These are phyloP conservation scores for Zoysia japonica DNA, from an alignment of 176 grass and related monocot species.

Conservation along the genomic window DNA sequence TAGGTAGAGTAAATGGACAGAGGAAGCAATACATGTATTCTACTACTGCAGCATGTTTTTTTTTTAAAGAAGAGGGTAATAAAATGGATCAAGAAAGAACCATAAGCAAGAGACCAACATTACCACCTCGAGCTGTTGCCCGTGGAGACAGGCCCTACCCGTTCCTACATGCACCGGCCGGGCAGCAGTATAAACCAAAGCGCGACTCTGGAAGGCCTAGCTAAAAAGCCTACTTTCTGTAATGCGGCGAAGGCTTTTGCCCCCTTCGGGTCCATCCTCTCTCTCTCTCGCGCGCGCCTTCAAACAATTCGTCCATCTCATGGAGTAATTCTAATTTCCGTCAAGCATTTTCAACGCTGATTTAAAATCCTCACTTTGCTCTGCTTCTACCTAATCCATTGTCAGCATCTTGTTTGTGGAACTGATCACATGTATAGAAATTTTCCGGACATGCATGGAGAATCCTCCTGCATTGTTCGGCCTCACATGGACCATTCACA, in stretches of 20 bases:
- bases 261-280: slow-evolving; percentile 40
- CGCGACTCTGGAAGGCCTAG: slow-evolving; percentile 34
- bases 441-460: no score
- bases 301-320: background rate
- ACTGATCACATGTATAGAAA: background rate
- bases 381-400: slow-evolving; percentile 26
- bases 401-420: slow-evolving; percentile 15
- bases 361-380: background rate
- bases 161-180: slow-evolving; percentile 5
- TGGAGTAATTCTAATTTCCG: background rate
- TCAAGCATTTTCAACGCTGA: background rate
- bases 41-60: background rate
- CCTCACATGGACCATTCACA: background rate
- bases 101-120: background rate
- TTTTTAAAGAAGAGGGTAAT: background rate
- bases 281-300: slow-evolving; percentile 10
- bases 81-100: background rate
- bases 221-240: slow-evolving; percentile 67
- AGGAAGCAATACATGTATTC: background rate
- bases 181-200: slow-evolving; percentile 35
- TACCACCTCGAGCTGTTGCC: slow-evolving; percentile 12
- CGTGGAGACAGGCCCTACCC: slow-evolving; percentile 37
- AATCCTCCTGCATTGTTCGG: background rate
- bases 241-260: slow-evolving; percentile 46
- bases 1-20: no score